Conservation (phyloP, 2,329 filamentous ascomycete species). For the Ceratocystis harringtonii region DNA sequence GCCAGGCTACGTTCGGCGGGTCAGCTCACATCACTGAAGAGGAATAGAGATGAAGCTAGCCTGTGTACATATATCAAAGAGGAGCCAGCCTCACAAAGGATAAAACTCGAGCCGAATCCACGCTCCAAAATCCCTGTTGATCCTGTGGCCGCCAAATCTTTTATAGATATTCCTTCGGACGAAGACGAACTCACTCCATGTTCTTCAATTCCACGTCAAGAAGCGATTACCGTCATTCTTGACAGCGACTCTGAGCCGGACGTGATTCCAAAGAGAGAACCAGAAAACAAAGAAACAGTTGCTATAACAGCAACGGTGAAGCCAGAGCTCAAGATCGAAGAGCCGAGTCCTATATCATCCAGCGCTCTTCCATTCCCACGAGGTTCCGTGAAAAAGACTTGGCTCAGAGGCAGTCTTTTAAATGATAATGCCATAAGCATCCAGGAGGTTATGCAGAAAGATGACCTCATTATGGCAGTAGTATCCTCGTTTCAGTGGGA, state of each 20-base stretch:
- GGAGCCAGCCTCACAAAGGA: neutral
- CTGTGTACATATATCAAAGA: neutral
- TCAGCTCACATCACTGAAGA: neutral
- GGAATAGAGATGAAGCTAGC: slow-evolving; percentile 4
- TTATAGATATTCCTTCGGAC: neutral
- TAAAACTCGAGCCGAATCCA: neutral
- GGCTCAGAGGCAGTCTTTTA: slow-evolving; percentile 48
- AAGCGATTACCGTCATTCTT: slow-evolving; percentile 7
- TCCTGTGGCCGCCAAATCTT: neutral
- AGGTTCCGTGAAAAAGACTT: slow-evolving; percentile 70
- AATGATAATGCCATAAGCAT: slow-evolving; percentile 63
- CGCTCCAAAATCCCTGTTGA: neutral
- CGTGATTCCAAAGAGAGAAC: neutral
- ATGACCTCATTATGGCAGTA: slow-evolving; percentile 58
- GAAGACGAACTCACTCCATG: neutral
- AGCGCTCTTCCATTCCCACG: slow-evolving; percentile 26
- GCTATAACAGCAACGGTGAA: neutral
- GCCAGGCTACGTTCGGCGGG: neutral
- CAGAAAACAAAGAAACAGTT: neutral
- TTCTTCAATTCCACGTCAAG: neutral
- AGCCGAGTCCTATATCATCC: neutral
- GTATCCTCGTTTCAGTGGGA: slow-evolving; percentile 84
- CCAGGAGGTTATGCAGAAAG: slow-evolving; percentile 67
- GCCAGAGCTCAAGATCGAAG: neutral
- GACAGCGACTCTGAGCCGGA: slow-evolving; percentile 8